Evolutionary conservation across 257 asterid species (phyloP).

Genomic region (Solanum tarijense): DNA sequence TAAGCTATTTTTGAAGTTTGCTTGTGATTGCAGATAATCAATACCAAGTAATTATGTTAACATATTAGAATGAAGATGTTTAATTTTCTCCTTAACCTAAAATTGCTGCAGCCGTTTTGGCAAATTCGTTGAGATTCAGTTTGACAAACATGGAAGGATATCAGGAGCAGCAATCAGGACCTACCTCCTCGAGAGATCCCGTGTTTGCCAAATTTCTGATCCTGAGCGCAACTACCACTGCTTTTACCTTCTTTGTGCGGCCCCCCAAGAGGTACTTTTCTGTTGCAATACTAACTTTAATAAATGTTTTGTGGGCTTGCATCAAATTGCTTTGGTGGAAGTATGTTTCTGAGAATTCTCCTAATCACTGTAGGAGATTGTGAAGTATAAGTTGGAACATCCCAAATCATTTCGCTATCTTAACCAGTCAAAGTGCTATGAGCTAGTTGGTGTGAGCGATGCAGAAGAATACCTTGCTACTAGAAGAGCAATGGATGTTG

Average conservation of each 20-base stretch:
- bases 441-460: slow-evolving; percentile 73
- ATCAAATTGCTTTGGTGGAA: background rate
- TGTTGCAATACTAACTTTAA: slow-evolving; percentile 10
- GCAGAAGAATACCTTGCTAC: slow-evolving; percentile 91
- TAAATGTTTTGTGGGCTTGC: background rate
- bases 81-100: slow-evolving; percentile 21
- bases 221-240: slow-evolving; percentile 98
- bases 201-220: slow-evolving; percentile 95
- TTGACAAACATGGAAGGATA: slow-evolving; percentile 95
- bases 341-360: slow-evolving; percentile 11
- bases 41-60: background rate
- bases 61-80: background rate
- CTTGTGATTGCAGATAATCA: background rate
- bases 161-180: slow-evolving; percentile 99
- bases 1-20: background rate
- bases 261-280: slow-evolving; percentile 75
- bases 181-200: slow-evolving; percentile 96
- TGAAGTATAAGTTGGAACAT: slow-evolving; percentile 65
- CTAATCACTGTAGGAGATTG: slow-evolving; percentile 59
- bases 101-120: slow-evolving; percentile 85
- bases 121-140: slow-evolving; percentile 96
- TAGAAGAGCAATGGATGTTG: slow-evolving; percentile 93
- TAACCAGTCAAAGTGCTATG: slow-evolving; percentile 87
- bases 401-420: slow-evolving; percentile 90
- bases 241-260: slow-evolving; percentile 96